A percentile compares a stretch with the other conserved stretches of the same genome.
Evolutionary conservation across 176 grass and related monocot species (phyloP).

Genomic region (Carex kokanica): DNA sequence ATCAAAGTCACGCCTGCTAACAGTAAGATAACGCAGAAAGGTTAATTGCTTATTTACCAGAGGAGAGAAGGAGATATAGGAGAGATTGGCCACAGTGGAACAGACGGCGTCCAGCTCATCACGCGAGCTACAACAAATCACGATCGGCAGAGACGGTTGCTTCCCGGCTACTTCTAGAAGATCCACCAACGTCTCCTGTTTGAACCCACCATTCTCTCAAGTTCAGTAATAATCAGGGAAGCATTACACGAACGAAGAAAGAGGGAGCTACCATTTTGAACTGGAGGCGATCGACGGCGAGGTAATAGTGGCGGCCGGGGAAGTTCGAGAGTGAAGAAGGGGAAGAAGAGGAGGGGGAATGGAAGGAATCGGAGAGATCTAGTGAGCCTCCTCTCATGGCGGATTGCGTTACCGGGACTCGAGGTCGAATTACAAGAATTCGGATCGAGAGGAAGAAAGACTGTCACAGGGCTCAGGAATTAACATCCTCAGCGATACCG

Average conservation of each 20-base stretch:
- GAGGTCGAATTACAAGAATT: background rate
- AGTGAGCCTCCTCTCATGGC: constrained; percentile 19
- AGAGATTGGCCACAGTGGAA: constrained; percentile 57
- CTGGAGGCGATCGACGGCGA: constrained; percentile 70
- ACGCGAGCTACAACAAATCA: constrained; percentile 63
- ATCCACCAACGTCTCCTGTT: constrained; percentile 74
- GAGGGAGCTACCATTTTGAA: constrained; percentile 56
- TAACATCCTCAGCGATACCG: no score
- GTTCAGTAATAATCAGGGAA: background rate
- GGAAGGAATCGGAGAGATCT: constrained; percentile 34
- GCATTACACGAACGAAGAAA: background rate
- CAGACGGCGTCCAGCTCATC: constrained; percentile 81
- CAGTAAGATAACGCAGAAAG: background rate
- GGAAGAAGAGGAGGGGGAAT: constrained; percentile 30
- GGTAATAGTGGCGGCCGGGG: constrained; percentile 62
- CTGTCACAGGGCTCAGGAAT: no score
- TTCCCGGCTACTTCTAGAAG: constrained; percentile 64
- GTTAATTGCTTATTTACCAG: constrained; percentile 42
- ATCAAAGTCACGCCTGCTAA: background rate
- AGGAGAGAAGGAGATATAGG: constrained; percentile 57
- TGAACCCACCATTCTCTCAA: background rate
- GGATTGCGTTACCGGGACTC: background rate
- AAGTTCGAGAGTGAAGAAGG: constrained; percentile 32
- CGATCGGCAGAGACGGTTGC: constrained; percentile 52
- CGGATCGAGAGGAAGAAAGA: background rate